phyloP scores from a whole-genome alignment of 2,329 filamentous ascomycete species.

The Leptographium galeiforme region DNA sequence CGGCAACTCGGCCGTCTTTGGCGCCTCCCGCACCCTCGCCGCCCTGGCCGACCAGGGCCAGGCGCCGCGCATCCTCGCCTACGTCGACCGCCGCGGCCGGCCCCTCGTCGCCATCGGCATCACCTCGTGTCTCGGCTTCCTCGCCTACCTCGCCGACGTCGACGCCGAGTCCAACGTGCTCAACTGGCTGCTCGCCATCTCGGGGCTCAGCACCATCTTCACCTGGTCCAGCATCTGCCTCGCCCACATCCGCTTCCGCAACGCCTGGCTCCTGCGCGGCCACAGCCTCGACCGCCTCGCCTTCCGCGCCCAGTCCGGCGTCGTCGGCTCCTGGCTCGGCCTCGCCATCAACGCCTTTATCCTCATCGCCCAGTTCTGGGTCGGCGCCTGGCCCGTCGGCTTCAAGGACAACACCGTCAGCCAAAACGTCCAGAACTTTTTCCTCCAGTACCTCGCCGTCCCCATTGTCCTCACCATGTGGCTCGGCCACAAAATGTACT shows the following conservation, averaged over 20 bases:
- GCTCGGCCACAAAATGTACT: conserved; percentile 61
- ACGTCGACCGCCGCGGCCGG: conserved; percentile 71
- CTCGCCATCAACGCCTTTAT: conserved; percentile 63
- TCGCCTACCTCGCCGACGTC: conserved; percentile 64
- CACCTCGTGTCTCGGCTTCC: conserved; percentile 54
- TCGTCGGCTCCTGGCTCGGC: conserved; percentile 69
- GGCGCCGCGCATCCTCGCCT: conserved; percentile 63
- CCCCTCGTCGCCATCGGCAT: conserved; percentile 61
- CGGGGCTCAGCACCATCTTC: conserved; percentile 60
- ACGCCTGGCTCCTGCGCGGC: conserved; percentile 58
- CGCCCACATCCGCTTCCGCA: conserved; percentile 84
- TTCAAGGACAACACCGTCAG: conserved; percentile 30
- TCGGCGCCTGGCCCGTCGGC: conserved; percentile 62
- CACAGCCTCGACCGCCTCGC: conserved; percentile 65
- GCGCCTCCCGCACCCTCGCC: conserved; percentile 77
- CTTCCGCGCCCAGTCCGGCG: conserved; percentile 66
- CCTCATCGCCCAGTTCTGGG: conserved; percentile 77
- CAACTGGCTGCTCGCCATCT: conserved; percentile 66
- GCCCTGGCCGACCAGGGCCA: conserved; percentile 81
- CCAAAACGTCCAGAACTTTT: conserved; percentile 52
- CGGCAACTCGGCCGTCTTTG: conserved; percentile 84
- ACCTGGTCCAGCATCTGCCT: conserved; percentile 78
- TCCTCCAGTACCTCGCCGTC: conserved; percentile 56
- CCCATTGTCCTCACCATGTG: conserved; percentile 59
- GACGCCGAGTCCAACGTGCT: conserved; percentile 49